Conservation (phyloP, 345 rosid species). For the Tarenaya hassleriana region DNA sequence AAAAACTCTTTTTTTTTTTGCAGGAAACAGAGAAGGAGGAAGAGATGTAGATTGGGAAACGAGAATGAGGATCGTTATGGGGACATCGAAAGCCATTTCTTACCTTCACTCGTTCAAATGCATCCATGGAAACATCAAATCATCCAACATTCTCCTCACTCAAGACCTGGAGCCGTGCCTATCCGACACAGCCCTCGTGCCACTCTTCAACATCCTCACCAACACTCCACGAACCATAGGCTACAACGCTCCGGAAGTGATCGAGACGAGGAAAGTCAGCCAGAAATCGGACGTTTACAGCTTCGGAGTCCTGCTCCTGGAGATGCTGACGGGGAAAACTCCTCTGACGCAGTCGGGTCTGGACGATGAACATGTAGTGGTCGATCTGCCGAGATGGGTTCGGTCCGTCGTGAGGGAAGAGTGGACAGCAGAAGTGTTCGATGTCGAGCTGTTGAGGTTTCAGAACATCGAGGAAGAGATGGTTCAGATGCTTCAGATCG, state of each 20-base stretch:
- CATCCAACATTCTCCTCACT: conserved; percentile 60
- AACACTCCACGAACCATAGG: conserved; percentile 45
- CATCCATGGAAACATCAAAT: conserved; percentile 70
- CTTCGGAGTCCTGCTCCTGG: conserved; percentile 77
- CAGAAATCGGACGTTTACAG: conserved; percentile 79
- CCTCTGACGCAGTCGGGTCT: conserved; percentile 56
- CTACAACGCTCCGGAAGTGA: conserved; percentile 71
- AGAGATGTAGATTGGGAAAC: conserved; percentile 60
- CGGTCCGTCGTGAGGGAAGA: conserved; percentile 78
- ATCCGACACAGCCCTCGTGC: conserved; percentile 54
- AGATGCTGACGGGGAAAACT: conserved; percentile 69
- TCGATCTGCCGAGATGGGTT: conserved; percentile 85
- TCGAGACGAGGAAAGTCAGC: conserved; percentile 46
- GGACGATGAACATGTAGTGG: conserved; percentile 38
- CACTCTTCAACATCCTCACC: conserved; percentile 49
- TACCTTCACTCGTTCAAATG: conserved; percentile 49
- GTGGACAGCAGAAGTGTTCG: conserved; percentile 89
- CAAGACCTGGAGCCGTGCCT: conserved; percentile 53
- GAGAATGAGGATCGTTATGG: conserved; percentile 54
- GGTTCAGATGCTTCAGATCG: conserved; percentile 88
- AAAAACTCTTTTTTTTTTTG: background rate
- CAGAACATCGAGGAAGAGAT: conserved; percentile 67
- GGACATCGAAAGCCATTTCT: conserved; percentile 60
- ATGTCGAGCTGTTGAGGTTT: conserved; percentile 60
- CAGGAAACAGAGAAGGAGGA: conserved; percentile 38